Base-by-base conservation (phyloP, 1,284 basidiomycete genomes). In the Heterobasidion occidentale region DNA sequence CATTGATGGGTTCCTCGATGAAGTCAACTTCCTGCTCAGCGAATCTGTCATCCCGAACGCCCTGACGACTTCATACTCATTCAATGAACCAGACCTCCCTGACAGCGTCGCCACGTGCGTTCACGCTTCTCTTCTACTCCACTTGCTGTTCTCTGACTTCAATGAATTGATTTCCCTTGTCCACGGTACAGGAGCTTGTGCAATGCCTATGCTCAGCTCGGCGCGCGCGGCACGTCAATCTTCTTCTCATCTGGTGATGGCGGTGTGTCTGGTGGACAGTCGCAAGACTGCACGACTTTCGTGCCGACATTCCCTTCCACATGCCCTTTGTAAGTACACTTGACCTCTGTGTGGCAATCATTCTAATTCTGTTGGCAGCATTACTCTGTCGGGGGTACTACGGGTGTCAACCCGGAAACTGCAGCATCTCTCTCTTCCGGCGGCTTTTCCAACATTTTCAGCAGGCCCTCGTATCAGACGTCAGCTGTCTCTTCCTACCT, bases 301-400 rank as follows among this genome's bases (percentile, higher is more conserved):
- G 77, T 87, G 58, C 85, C 87, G 14, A 74, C 69, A 0, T 90
- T 90, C 78, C 88, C 87, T 15, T 84, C 83, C 59, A 79, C 74
- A 60, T 77, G 84, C 27, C 60, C 58, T 14, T 57, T 52, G 54
- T 56, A 38, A 81, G 71, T 68, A 27, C 36, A 36, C 36, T 17
- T 46, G 38, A 20, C 45, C 9, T 47, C 17, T 7, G 27, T 44
- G 5, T 14, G 17, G 15, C 7, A 11, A 15, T 14, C 14, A 20
- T 38, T n/a, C 12, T 5, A 14, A 38, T 9, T 56, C 47, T 57
- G 54, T 84, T 67, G 84, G 83, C 1, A 88, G 75, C 62, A 77
- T 86, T 15, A 86, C 83, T 64, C 79, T 7, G 81, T 86, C 9
- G 82, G 81, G 9, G 80, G 76, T 15, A 84, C 81, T 1, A 69